Evolutionary conservation across 768 basidiomycete genomes (phyloP).

Genomic region (Ramaria rubella): DNA sequence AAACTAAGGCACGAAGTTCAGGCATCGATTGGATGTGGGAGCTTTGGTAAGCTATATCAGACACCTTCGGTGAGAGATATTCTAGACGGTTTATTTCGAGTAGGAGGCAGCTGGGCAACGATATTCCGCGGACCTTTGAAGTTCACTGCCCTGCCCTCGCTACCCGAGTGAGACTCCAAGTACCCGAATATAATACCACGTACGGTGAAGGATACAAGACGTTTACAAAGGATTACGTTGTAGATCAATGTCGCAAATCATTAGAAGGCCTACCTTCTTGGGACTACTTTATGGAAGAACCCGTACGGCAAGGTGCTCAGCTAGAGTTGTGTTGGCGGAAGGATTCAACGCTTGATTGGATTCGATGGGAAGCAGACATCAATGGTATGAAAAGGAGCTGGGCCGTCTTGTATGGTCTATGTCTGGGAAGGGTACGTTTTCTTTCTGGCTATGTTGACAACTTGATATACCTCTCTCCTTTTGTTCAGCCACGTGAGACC

Average conservation of each 20-base stretch:
- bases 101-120: conserved; percentile 69
- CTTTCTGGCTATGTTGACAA: conserved; percentile 1
- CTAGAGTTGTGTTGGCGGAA: conserved; percentile 77
- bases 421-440: conserved; percentile 56
- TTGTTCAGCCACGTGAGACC: conserved; percentile 30
- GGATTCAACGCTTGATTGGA: conserved; percentile 76
- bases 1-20: conserved; percentile 67
- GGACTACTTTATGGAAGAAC: conserved; percentile 50
- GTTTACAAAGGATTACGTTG: conserved; percentile 56
- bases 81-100: not conserved
- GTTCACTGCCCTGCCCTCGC: conserved; percentile 63
- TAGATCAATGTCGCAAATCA: conserved; percentile 53
- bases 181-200: conserved; percentile 44
- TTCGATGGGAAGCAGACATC: conserved; percentile 66
- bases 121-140: conserved; percentile 62
- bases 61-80: not conserved
- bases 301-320: conserved; percentile 46
- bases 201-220: conserved; percentile 38
- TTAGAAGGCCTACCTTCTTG: conserved; percentile 54
- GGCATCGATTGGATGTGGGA: conserved; percentile 89
- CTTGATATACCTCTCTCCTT: conserved; percentile 7
- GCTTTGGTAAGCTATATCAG: conserved; percentile 49
- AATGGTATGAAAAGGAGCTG: conserved; percentile 57
- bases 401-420: conserved; percentile 70
- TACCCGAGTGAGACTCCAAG: conserved; percentile 60